Evolutionary conservation across 148 eudicot species (phyloP), one percentile per base, ranked within the genome.

Genomic region (Rhododendron henanense): DNA sequence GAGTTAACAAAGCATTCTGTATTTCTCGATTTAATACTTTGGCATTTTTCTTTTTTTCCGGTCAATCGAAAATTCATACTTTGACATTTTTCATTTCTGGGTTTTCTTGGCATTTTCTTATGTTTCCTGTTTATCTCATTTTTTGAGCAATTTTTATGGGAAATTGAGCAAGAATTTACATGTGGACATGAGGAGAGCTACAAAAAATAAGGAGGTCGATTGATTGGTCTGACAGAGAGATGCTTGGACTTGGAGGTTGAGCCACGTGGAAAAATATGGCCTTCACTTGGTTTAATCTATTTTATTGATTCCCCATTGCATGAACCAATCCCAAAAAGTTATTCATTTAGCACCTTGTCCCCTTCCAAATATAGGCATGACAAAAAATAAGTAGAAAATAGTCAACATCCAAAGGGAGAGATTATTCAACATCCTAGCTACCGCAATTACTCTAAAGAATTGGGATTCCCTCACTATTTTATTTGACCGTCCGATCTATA

Each of bases 161-260:
- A 53, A 53, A 15, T 53, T 73, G 78, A 73, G 78, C 13, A 14
- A 41, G 79, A 76, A 67, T 67, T n/a, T 67, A 67, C 35, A 11
- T 14, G 77, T 73, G 77, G 44, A 14, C 35, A 33, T 6, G 5
- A 73, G 41, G 77, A 73, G 77, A 73, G 44, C 41, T 73, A 1
- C 4, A 28, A 18, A 15, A 75, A 18, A 31, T 31, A 31, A 75
- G 79, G 44, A 37, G 47, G 48, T 41, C n/a, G n/a, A 19, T 19
- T 76, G 48, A 74, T 76, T 76, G 48, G 79, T 76, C 15, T 39
- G 48, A 76, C 4, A 41, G 45, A 76, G 13, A 18, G 50, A 39
- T 76, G 48, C 79, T 76, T 76, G 11, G 79, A 76, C 79, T 76
- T 76, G 11, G 79, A 76, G 19, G 79, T 76, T 76, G 48, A 25